Evolutionary conservation across 208 protist genomes (phyloP).

Genomic region (Trypanosomatidae sp.): DNA sequence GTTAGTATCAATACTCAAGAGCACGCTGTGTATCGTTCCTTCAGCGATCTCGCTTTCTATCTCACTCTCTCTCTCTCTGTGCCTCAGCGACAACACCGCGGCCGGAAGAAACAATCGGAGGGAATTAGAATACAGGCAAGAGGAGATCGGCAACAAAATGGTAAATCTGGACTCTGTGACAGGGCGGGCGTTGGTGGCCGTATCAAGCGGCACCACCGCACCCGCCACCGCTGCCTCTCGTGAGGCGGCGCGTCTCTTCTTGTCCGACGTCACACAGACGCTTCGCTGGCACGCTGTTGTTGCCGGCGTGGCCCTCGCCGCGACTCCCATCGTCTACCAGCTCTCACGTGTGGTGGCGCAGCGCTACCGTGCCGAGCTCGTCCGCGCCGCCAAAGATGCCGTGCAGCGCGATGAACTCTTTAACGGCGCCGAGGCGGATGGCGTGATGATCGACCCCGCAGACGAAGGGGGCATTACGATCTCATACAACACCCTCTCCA

Average conservation of each 20-base stretch:
- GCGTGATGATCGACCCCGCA: conserved; percentile 20
- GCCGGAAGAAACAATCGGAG: no score
- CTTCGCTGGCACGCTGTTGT: conserved; percentile 35
- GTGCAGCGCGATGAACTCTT: conserved; percentile 19
- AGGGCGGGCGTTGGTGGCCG: not conserved
- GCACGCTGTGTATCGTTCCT: no score
- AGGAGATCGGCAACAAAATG: no score
- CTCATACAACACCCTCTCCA: conserved; percentile 14
- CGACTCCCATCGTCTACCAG: conserved; percentile 34
- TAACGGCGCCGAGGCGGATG: conserved; percentile 12
- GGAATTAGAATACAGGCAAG: no score
- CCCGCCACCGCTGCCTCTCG: no score
- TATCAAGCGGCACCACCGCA: not conserved
- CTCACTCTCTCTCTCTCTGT: no score
- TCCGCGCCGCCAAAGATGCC: conserved; percentile 25
- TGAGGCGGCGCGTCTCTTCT: conserved; percentile 13
- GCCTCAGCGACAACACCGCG: no score
- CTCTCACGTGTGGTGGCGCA: conserved; percentile 23
- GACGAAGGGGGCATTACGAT: conserved; percentile 14
- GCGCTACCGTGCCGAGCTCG: conserved; percentile 27
- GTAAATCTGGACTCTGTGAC: not conserved
- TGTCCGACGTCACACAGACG: conserved; percentile 23
- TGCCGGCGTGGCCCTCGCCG: conserved; percentile 29
- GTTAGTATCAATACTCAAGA: no score
- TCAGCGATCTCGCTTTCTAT: no score